These are phyloP conservation scores for Thraustochytrium striatum DNA, from an alignment of 352 stramenopile genomes.

Conservation along the genomic window DNA sequence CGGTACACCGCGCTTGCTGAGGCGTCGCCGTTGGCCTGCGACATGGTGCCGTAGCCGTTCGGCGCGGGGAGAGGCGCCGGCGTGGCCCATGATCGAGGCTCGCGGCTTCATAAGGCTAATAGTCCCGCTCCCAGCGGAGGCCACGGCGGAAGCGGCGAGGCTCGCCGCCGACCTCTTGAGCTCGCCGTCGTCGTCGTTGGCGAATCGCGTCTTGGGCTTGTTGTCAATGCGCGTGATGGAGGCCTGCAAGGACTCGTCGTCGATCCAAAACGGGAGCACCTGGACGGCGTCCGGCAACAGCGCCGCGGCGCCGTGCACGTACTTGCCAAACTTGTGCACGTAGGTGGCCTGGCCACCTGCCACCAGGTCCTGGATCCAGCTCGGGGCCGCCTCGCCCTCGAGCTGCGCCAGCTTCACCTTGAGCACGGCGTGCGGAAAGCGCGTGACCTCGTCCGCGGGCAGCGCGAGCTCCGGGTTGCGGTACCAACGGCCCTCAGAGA, in stretches of 20 bases:
- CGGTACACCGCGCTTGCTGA: background rate
- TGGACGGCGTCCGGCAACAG: conserved; percentile 71
- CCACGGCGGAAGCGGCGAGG: no score
- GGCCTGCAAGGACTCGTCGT: conserved; percentile 64
- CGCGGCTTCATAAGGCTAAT: background rate
- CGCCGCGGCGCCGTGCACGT: conserved; percentile 71
- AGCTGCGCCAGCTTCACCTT: conserved; percentile 75
- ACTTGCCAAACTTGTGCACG: conserved; percentile 67
- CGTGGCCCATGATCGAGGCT: background rate
- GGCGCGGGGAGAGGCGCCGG: background rate
- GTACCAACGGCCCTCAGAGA: conserved; percentile 55
- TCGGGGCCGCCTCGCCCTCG: conserved; percentile 53
- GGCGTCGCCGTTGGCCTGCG: no score
- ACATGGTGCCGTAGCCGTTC: no score
- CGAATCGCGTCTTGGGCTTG: background rate
- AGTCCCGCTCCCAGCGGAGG: background rate
- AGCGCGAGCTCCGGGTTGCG: conserved; percentile 64
- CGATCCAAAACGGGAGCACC: conserved; percentile 73
- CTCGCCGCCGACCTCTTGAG: no score
- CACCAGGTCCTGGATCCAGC: conserved; percentile 66
- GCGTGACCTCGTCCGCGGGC: conserved; percentile 66
- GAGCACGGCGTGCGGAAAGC: conserved; percentile 76
- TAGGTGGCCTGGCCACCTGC: conserved; percentile 60
- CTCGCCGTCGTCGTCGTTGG: background rate
- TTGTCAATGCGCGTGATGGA: background rate